Evolutionary conservation across 2,329 filamentous ascomycete genomes (phyloP).

Genomic region (Fusarium pseudonygamai): DNA sequence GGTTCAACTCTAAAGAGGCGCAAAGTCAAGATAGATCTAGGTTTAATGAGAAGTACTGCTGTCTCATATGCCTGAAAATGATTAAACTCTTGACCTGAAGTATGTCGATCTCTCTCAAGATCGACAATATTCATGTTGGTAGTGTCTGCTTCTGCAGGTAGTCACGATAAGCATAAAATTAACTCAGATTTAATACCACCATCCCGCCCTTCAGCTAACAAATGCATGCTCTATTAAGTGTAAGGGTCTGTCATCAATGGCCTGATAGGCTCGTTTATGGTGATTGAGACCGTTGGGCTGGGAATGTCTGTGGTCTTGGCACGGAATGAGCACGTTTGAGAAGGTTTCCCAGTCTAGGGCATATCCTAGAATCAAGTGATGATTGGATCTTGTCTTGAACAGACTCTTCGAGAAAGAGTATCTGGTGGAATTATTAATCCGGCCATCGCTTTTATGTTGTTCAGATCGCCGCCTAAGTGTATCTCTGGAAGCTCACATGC

Average conservation of each 20-base stretch:
- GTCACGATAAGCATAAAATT: constrained; percentile 9
- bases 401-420: neutral
- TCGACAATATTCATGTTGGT: neutral
- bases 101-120: neutral
- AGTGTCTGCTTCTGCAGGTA: neutral
- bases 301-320: constrained; percentile 1
- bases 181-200: neutral
- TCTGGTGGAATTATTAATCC: neutral
- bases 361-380: neutral
- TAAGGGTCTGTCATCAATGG: neutral
- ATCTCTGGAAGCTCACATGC: neutral
- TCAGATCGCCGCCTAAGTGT: neutral
- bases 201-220: neutral
- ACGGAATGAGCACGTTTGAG: constrained; percentile 17
- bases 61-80: too few relatives aligned
- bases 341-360: neutral
- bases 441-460: neutral
- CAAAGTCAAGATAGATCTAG: too few relatives aligned
- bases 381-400: neutral
- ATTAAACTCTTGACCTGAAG: neutral
- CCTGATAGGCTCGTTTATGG: neutral
- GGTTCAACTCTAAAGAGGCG: neutral
- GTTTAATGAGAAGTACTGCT: neutral
- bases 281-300: neutral
- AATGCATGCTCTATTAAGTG: neutral